Percentiles rank a stretch among this genome's conserved stretches.
Conservation (phyloP, 208 protist species). For the Leishmania tarentolae region DNA sequence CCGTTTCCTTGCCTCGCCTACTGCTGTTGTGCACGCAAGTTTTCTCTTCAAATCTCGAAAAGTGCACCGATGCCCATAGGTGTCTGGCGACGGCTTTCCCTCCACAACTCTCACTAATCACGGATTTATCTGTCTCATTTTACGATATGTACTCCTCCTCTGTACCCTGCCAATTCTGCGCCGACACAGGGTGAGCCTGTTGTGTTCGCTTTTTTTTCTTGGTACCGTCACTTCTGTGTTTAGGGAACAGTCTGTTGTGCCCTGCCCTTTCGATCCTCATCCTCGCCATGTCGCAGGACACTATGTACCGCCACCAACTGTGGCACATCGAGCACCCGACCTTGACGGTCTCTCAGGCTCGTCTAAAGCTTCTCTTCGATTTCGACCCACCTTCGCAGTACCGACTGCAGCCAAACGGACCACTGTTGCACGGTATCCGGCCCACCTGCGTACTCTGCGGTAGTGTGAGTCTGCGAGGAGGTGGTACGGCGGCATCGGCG, state of each 20-base stretch:
- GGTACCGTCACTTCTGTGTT: background rate
- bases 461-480: slow-evolving; percentile 20
- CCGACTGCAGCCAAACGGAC: slow-evolving; percentile 51
- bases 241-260: background rate
- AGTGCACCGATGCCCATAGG: too few species aligned
- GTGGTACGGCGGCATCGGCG: slow-evolving; percentile 10
- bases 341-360: slow-evolving; percentile 48
- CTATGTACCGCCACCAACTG: slow-evolving; percentile 59
- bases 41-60: background rate
- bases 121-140: background rate
- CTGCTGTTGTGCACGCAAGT: background rate
- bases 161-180: background rate
- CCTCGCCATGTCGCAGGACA: slow-evolving; percentile 61
- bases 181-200: background rate
- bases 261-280: background rate
- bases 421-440: slow-evolving; percentile 51
- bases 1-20: background rate
- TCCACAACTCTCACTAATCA: background rate
- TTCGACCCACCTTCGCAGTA: slow-evolving; percentile 75
- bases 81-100: background rate
- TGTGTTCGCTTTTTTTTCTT: background rate
- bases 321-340: slow-evolving; percentile 79
- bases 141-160: background rate
- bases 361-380: slow-evolving; percentile 72
- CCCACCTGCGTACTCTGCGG: slow-evolving; percentile 35